Evolutionary conservation across 768 basidiomycete species (phyloP).

Genomic region (Tylopilus subfusipes): DNA sequence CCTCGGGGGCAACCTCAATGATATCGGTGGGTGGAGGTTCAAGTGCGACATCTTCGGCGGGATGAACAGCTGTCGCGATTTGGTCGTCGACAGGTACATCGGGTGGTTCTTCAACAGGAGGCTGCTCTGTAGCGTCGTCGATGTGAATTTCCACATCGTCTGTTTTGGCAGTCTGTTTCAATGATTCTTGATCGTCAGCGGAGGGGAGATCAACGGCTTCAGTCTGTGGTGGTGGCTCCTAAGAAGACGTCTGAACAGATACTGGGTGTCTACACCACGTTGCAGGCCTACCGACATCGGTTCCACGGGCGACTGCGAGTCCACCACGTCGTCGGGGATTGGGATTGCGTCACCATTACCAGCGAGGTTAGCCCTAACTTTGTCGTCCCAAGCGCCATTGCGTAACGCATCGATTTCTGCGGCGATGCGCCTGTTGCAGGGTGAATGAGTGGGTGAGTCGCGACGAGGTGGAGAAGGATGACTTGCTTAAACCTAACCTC

Average conservation of each 20-base stretch:
- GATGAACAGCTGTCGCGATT: background rate
- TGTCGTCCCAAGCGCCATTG: constrained; percentile 59
- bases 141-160: background rate
- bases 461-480: background rate
- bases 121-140: constrained; percentile 3
- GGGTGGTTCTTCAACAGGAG: background rate
- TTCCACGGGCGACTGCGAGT: background rate
- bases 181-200: background rate
- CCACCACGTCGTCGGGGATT: constrained; percentile 4
- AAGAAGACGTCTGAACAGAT: background rate
- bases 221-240: constrained; percentile 14
- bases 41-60: constrained; percentile 5
- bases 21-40: constrained; percentile 7
- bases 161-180: constrained; percentile 1
- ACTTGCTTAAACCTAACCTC: constrained; percentile 77
- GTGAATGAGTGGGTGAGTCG: background rate
- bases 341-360: constrained; percentile 6
- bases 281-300: constrained; percentile 9
- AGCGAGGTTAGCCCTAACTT: constrained; percentile 38
- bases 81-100: constrained; percentile 8
- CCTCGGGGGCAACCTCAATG: constrained; percentile 8
- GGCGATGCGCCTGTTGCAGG: constrained; percentile 48
- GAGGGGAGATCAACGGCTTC: background rate
- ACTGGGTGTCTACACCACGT: background rate
- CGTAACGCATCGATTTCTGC: constrained; percentile 78